A percentile compares a stretch with the other conserved stretches of the same genome.
These are phyloP conservation scores for Pilatotrama ljubarskyi DNA, from an alignment of 768 basidiomycete genomes.

Conservation along the genomic window DNA sequence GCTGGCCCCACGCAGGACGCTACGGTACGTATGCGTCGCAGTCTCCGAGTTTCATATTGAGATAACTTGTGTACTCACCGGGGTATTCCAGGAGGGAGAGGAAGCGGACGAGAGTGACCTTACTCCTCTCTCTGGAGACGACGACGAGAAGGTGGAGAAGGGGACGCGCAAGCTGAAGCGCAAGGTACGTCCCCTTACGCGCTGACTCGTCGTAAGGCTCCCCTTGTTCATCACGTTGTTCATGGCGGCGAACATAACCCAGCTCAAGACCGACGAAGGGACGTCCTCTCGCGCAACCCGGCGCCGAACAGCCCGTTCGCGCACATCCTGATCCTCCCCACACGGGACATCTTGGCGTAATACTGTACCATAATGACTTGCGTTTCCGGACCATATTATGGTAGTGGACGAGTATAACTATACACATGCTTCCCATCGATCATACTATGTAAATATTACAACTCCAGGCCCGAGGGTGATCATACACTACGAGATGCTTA, in stretches of 20 bases:
- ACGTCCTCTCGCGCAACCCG: neutral
- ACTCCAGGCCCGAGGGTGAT: constrained; percentile 6
- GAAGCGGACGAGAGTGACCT: constrained; percentile 26
- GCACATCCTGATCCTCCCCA: neutral
- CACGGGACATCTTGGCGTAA: too few species aligned
- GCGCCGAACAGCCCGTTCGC: neutral
- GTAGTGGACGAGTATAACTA: neutral
- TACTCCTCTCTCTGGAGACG: constrained; percentile 25
- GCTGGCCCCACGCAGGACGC: neutral
- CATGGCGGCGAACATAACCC: too few species aligned
- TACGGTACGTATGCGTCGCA: neutral
- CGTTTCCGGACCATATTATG: neutral
- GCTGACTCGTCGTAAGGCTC: too few species aligned
- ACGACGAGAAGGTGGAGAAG: constrained; percentile 18
- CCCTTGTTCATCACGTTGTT: too few species aligned
- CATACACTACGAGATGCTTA: neutral
- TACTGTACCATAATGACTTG: too few species aligned
- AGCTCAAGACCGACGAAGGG: constrained; percentile 4
- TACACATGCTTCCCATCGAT: constrained; percentile 11
- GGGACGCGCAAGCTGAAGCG: constrained; percentile 21
- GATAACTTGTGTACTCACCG: neutral
- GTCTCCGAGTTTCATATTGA: too few species aligned
- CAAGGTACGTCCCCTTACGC: constrained; percentile 14
- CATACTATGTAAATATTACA: constrained; percentile 13
- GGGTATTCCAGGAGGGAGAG: neutral